Evolutionary conservation across 2,329 filamentous ascomycete genomes (phyloP).

Genomic region (Phoma sp.): DNA sequence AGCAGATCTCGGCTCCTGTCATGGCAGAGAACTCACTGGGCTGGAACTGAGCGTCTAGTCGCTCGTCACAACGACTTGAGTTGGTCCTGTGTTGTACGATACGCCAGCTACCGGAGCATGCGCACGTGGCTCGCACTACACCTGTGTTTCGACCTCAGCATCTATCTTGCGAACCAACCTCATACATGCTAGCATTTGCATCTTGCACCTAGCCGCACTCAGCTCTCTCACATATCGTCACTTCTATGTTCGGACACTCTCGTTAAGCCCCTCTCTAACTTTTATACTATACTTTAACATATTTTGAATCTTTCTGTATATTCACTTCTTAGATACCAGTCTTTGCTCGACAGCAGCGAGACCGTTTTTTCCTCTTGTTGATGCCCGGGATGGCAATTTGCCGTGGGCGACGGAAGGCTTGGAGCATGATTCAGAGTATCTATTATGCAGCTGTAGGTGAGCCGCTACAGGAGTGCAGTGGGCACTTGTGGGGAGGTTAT

Average conservation of each 20-base stretch:
- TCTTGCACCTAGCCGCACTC: constrained; percentile 20
- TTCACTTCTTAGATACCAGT: constrained; percentile 54
- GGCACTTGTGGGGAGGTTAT: constrained; percentile 41
- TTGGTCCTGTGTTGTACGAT: constrained; percentile 32
- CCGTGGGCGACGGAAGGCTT: constrained; percentile 24
- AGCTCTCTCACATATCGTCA: constrained; percentile 22
- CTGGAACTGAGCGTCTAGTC: constrained; percentile 74
- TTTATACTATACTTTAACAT: constrained; percentile 42
- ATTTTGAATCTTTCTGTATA: constrained; percentile 34
- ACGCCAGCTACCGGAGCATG: constrained; percentile 10
- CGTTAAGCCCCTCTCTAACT: constrained; percentile 40
- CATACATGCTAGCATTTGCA: constrained; percentile 28
- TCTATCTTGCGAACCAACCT: constrained; percentile 18
- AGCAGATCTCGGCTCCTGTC: constrained; percentile 86
- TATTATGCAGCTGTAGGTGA: constrained; percentile 31
- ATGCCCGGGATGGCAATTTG: constrained; percentile 23
- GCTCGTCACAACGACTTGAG: neutral
- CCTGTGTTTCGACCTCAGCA: constrained; percentile 15
- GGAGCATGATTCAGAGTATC: constrained; percentile 29
- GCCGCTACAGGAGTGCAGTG: constrained; percentile 14
- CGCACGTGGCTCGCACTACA: constrained; percentile 12
- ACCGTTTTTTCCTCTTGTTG: constrained; percentile 44
- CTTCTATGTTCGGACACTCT: constrained; percentile 45
- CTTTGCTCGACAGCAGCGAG: constrained; percentile 41
- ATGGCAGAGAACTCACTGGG: constrained; percentile 94